Evolutionary conservation across 352 stramenopile species (phyloP).

Genomic region (Globisporangium paddicum): DNA sequence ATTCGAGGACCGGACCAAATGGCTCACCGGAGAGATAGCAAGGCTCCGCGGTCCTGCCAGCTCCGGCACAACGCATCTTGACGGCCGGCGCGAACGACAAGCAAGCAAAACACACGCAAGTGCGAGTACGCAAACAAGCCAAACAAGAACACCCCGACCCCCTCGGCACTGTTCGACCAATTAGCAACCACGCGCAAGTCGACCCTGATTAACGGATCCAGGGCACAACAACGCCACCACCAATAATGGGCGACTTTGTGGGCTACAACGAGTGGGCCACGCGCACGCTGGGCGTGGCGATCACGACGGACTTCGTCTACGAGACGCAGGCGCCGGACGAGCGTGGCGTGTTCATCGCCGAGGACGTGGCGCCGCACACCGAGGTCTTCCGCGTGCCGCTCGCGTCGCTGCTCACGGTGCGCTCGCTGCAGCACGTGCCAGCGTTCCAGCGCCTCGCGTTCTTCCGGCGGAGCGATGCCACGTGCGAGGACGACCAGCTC

Average conservation of each 20-base stretch:
- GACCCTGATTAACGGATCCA: neutral
- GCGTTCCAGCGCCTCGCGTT: conserved; percentile 35
- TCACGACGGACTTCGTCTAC: conserved; percentile 82
- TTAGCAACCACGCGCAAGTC: conserved; percentile 2
- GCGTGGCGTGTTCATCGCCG: conserved; percentile 74
- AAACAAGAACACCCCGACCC: neutral
- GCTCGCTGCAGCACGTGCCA: conserved; percentile 24
- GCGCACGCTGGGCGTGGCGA: conserved; percentile 39
- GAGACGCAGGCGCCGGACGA: conserved; percentile 51
- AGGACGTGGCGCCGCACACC: conserved; percentile 73
- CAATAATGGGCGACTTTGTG: conserved; percentile 27
- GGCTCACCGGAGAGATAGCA: too few species aligned
- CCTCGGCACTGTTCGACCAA: neutral
- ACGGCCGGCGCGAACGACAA: neutral
- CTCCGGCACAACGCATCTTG: too few species aligned
- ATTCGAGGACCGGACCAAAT: too few species aligned
- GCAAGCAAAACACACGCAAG: neutral
- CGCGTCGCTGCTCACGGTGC: conserved; percentile 50
- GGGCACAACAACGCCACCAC: too few species aligned
- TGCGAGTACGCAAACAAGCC: neutral
- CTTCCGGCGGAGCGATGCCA: conserved; percentile 38
- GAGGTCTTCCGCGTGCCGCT: conserved; percentile 64
- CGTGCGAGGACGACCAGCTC: conserved; percentile 63
- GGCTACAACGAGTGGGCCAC: conserved; percentile 78
- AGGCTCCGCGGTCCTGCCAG: neutral